These are phyloP conservation scores for Cladosporium sp. DNA, from an alignment of 2,329 filamentous ascomycete genomes.

Conservation along the genomic window DNA sequence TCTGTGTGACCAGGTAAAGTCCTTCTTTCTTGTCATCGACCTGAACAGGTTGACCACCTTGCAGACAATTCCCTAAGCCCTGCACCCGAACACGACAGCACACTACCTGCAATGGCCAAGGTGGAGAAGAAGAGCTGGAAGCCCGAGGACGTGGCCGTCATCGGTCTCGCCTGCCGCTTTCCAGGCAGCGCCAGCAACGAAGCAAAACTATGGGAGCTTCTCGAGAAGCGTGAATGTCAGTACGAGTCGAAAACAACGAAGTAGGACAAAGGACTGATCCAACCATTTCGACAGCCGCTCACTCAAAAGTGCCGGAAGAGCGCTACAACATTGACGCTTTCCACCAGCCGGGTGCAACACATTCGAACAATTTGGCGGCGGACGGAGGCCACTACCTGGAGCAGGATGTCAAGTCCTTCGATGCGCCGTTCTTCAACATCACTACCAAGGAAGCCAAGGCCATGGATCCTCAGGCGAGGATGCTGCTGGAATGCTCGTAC, in stretches of 20 bases:
- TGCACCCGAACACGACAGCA: neutral
- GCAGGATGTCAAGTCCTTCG: constrained; percentile 28
- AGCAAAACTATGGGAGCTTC: constrained; percentile 27
- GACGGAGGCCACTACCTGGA: constrained; percentile 24
- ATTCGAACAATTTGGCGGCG: neutral
- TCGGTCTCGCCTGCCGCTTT: constrained; percentile 16
- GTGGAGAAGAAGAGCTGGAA: neutral
- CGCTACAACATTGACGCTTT: constrained; percentile 28
- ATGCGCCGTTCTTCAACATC: constrained; percentile 31
- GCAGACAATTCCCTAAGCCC: neutral
- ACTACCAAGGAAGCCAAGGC: constrained; percentile 25
- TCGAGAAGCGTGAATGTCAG: neutral
- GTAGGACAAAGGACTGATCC: no score
- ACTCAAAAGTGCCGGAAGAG: constrained; percentile 23
- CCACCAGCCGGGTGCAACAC: constrained; percentile 25
- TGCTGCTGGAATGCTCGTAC: constrained; percentile 28
- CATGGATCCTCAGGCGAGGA: constrained; percentile 33
- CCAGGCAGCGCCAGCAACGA: constrained; percentile 23
- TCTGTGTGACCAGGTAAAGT: neutral
- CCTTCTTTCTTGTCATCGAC: neutral
- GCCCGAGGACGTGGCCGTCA: constrained; percentile 2
- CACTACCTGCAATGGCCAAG: neutral
- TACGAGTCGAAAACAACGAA: neutral
- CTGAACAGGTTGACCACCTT: neutral
- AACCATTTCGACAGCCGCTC: neutral